A percentile compares a stretch with the other conserved stretches of the same genome.
Conservation (phyloP, 306 rosid genomes). For the Prunus dulcis region DNA sequence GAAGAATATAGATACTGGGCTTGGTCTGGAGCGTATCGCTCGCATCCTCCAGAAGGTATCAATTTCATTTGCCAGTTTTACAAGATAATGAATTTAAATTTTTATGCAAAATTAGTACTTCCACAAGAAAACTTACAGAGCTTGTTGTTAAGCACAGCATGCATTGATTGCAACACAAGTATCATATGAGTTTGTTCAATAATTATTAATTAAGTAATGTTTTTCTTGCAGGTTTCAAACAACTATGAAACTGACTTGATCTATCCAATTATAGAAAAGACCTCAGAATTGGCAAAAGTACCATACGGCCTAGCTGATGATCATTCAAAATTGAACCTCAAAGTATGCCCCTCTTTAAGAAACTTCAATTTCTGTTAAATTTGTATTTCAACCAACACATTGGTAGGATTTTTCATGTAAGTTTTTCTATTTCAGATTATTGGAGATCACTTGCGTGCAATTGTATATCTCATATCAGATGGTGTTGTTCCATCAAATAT, state of each 20-base stretch:
- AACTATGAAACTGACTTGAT: slow-evolving; percentile 94
- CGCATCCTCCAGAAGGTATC: slow-evolving; percentile 87
- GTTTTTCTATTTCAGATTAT: slow-evolving; percentile 49
- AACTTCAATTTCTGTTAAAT: slow-evolving; percentile 7
- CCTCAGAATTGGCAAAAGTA: slow-evolving; percentile 69
- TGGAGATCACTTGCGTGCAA: slow-evolving; percentile 97
- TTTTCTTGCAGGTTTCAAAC: slow-evolving; percentile 79
- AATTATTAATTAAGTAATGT: slow-evolving; percentile 15
- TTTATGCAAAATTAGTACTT: slow-evolving; percentile 1
- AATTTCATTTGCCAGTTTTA: slow-evolving; percentile 17
- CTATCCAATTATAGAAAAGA: slow-evolving; percentile 83
- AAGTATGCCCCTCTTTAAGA: slow-evolving; percentile 42
- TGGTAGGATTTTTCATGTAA: slow-evolving; percentile 11
- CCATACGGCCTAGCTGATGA: slow-evolving; percentile 64
- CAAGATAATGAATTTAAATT: background rate
- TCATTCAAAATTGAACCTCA: slow-evolving; percentile 61
- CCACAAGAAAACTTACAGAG: background rate
- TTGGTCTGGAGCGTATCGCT: slow-evolving; percentile 95
- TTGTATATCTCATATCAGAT: slow-evolving; percentile 88
- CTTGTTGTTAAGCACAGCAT: background rate
- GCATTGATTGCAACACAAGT: background rate
- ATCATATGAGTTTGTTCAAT: slow-evolving; percentile 18
- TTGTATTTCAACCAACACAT: slow-evolving; percentile 22
- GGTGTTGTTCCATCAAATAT: slow-evolving; percentile 92
- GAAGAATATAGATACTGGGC: slow-evolving; percentile 93